Evolutionary conservation across 768 basidiomycete genomes (phyloP), one percentile per base, ranked within the genome.

Genomic region (Fomitopsis serialis): DNA sequence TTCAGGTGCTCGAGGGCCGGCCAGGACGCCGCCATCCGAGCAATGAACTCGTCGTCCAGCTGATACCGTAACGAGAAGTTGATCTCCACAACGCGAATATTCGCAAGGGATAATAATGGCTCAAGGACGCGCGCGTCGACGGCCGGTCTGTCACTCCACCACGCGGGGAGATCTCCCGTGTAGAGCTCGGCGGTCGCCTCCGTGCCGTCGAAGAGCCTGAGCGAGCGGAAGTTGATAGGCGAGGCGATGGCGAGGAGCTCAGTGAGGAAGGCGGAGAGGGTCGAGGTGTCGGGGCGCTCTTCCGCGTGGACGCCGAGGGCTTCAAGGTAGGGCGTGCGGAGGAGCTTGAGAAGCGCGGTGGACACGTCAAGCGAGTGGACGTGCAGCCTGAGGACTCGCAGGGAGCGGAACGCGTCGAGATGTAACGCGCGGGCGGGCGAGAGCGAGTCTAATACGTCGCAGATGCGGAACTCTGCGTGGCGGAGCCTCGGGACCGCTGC

Each of bases 301-400:
- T 7, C 44, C 19, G 23, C 25, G 21, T 15, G 29, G 22, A 55
- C 24, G 2, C 25, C 22, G 2, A 55, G 27, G 2, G 17, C 12
- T 35, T 51, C 36, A 24, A 55, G 54, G 21, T 37, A 29, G 22
- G 44, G 29, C 2, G 29, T 21, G 9, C n/a, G 35, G 44, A 50
- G 45, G 2, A 43, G 43, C 12, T 4, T 22, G 19, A 55, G 36
- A 27, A 55, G 50, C 17, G 49, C 49, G 9, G 45, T 45, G 45
- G 24, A 45, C 19, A 29, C 15, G 8, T 46, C 50, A 34, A 55
- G 19, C 1, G 21, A 22, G 12, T 35, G 49, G 2, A 32, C 45
- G 34, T 55, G 44, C 4, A 55, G 49, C 19, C 36, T 50, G 24
- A 55, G 44, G n/a, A 46, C 54, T 1, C 40, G 49, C 17, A 55